Evolutionary conservation across 148 eudicot species (phyloP).

Genomic region (Rhododendron kiyosumense): DNA sequence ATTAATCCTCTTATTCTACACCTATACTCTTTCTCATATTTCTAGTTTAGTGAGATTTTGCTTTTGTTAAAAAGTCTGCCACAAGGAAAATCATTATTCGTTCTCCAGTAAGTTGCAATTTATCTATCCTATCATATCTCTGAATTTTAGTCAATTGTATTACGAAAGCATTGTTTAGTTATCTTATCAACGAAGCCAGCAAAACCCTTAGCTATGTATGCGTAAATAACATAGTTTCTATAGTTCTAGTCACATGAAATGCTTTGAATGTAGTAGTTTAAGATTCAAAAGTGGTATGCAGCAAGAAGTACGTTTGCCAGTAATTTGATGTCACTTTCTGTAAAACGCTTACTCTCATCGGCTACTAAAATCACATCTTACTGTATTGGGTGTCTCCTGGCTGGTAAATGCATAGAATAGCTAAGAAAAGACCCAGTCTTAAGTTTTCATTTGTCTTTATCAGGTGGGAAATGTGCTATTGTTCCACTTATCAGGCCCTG

Average conservation of each 20-base stretch:
- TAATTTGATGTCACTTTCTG: not conserved
- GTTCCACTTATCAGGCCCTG: not conserved
- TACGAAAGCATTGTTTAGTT: not conserved
- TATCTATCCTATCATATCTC: not conserved
- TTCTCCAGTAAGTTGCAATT: not conserved
- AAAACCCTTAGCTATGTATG: not conserved
- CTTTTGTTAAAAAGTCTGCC: not conserved
- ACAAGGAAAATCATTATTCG: too few species aligned
- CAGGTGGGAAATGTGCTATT: not conserved
- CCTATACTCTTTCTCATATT: not conserved
- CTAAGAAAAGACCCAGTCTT: not conserved
- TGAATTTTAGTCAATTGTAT: not conserved
- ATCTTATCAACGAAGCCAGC: not conserved
- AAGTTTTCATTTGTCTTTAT: not conserved
- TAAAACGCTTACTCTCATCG: not conserved
- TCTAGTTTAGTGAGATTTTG: not conserved
- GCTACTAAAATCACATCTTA: not conserved
- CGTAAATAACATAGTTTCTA: not conserved
- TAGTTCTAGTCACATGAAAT: not conserved
- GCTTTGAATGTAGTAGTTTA: not conserved
- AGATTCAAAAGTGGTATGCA: not conserved
- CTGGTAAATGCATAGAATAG: not conserved
- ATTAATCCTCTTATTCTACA: not conserved
- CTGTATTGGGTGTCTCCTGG: not conserved
- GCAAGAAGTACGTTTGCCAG: not conserved